These are phyloP conservation scores for Eucalyptus brandiana DNA, from an alignment of 345 rosid species.

Conservation along the genomic window DNA sequence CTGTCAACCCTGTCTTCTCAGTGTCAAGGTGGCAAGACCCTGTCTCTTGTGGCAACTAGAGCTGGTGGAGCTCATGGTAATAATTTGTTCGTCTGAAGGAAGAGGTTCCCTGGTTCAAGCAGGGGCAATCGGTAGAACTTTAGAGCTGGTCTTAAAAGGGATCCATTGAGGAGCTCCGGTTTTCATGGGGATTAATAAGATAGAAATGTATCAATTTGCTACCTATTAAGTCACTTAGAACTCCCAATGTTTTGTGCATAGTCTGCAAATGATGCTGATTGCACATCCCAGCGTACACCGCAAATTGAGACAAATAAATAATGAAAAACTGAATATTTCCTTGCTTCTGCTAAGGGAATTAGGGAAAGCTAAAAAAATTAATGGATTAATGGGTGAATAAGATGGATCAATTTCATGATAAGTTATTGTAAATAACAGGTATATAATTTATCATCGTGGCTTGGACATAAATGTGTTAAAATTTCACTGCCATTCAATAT, in stretches of 20 bases:
- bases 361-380: background rate
- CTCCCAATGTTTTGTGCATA: background rate
- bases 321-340: background rate
- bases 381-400: background rate
- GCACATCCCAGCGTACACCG: background rate
- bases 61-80: background rate
- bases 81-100: background rate
- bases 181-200: background rate
- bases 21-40: background rate
- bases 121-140: background rate
- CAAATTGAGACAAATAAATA: background rate
- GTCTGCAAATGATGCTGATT: background rate
- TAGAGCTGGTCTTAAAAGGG: background rate
- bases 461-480: background rate
- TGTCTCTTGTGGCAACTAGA: background rate
- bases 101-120: background rate
- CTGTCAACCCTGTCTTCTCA: background rate
- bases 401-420: background rate
- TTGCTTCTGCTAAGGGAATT: background rate
- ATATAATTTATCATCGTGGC: background rate
- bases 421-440: background rate
- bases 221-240: background rate
- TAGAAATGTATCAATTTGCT: background rate
- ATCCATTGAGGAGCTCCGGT: background rate
- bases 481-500: background rate